Percentiles rank a stretch among this genome's conserved stretches.
These are phyloP conservation scores for Jacaranda mimosifolia DNA, from an alignment of 257 asterid species.

Conservation along the genomic window DNA sequence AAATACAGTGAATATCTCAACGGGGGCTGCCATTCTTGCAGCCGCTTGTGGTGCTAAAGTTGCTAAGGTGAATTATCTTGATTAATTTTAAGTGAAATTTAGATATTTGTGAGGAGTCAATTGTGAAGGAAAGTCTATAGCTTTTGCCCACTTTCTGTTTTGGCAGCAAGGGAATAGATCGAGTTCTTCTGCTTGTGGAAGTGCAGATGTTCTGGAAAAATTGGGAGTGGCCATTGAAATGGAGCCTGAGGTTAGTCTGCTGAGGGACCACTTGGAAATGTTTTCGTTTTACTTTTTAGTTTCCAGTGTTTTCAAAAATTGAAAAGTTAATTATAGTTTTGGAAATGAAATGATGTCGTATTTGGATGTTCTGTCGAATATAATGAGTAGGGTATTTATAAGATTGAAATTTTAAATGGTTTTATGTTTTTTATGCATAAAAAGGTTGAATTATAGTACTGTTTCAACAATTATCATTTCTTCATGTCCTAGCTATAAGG, in stretches of 20 bases:
- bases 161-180: slow-evolving; percentile 91
- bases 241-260: slow-evolving; percentile 70
- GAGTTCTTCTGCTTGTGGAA: slow-evolving; percentile 94
- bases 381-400: too few species aligned
- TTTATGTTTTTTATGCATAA: too few species aligned
- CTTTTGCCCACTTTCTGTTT: neutral
- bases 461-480: too few species aligned
- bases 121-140: neutral
- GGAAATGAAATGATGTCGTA: too few species aligned
- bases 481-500: too few species aligned
- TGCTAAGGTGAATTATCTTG: slow-evolving; percentile 63
- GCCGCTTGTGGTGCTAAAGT: slow-evolving; percentile 92
- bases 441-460: too few species aligned
- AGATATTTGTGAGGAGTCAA: neutral
- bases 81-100: neutral
- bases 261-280: too few species aligned
- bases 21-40: slow-evolving; percentile 90
- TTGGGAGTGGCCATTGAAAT: slow-evolving; percentile 73
- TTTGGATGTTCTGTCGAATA: too few species aligned
- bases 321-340: too few species aligned
- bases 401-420: too few species aligned
- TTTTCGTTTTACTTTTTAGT: too few species aligned
- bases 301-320: too few species aligned
- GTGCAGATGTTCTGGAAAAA: slow-evolving; percentile 88
- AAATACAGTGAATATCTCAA: slow-evolving; percentile 84